phyloP scores from a whole-genome alignment of 2,329 filamentous ascomycete genomes.

The Cryphonectria japonica region DNA sequence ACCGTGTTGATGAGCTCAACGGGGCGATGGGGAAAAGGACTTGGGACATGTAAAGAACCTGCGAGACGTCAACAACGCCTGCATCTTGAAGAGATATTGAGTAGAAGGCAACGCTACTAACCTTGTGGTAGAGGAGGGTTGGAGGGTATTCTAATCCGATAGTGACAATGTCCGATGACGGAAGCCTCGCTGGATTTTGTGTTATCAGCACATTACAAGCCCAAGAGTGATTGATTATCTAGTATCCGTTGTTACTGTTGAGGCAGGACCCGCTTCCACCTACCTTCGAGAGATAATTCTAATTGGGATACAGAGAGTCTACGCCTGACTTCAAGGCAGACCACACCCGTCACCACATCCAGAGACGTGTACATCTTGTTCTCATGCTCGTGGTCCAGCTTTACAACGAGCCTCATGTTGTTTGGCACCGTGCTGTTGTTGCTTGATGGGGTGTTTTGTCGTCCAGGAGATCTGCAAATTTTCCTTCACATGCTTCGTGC shows the following conservation, averaged over 20 bases:
- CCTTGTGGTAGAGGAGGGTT: neutral
- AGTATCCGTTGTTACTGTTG: no score
- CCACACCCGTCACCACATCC: slow-evolving; percentile 6
- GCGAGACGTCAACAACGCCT: neutral
- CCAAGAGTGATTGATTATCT: neutral
- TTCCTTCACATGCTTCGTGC: neutral
- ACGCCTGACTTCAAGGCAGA: neutral
- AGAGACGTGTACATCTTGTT: neutral
- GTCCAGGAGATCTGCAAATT: neutral
- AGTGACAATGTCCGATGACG: neutral
- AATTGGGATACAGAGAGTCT: slow-evolving; percentile 1
- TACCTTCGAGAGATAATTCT: slow-evolving; percentile 9
- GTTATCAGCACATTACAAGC: neutral
- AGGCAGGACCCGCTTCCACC: neutral
- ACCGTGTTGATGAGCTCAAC: neutral
- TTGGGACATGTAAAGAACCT: slow-evolving; percentile 4
- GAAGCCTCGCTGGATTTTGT: neutral
- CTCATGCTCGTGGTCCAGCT: neutral
- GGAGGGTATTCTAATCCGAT: neutral
- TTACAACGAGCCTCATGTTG: neutral
- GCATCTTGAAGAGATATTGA: neutral
- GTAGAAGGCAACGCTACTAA: neutral
- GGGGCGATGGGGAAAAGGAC: neutral
- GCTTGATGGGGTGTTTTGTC: neutral
- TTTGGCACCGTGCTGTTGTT: neutral